Conservation (phyloP, 2,329 filamentous ascomycete genomes). For the Aspergillus sp. region DNA sequence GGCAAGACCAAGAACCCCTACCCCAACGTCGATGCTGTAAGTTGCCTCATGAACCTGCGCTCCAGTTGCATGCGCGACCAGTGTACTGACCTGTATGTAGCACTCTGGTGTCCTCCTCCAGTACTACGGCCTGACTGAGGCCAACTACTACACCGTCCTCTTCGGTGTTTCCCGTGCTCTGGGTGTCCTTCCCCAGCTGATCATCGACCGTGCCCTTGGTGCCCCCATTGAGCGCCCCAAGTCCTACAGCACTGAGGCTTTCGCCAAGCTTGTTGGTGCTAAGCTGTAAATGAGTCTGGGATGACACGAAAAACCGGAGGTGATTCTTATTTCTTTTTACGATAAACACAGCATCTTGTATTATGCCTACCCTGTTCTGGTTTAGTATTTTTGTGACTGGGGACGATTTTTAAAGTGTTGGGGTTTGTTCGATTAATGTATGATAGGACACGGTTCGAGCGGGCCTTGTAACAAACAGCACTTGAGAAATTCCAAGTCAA, state of each 20-base stretch:
- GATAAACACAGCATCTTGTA: conserved; percentile 27
- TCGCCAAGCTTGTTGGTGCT: conserved; percentile 86
- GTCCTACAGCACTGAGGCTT: conserved; percentile 97
- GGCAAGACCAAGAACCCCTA: conserved; percentile 99
- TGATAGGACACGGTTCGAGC: conserved; percentile 44
- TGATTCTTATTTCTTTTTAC: conserved; percentile 17
- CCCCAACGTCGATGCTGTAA: conserved; percentile 90
- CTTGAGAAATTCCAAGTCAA: conserved; percentile 24
- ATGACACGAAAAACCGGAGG: conserved; percentile 18
- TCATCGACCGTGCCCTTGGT: conserved; percentile 97
- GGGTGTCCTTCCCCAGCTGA: conserved; percentile 97
- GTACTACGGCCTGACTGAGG: conserved; percentile 98
- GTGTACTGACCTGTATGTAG: conserved; percentile 31
- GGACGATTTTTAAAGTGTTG: conserved; percentile 34
- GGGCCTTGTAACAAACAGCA: conserved; percentile 43
- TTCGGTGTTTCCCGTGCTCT: conserved; percentile 98
- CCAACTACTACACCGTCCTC: conserved; percentile 99
- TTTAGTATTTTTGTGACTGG: conserved; percentile 16
- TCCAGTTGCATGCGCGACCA: neutral
- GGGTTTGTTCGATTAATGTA: conserved; percentile 37
- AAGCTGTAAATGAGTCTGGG: conserved; percentile 68
- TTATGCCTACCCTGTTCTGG: conserved; percentile 21
- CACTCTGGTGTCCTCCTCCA: conserved; percentile 99
- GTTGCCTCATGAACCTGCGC: conserved; percentile 20
- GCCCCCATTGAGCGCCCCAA: conserved; percentile 98